phyloP scores from a whole-genome alignment of 2,329 filamentous ascomycete genomes.

The Pseudocercospora crystallina region DNA sequence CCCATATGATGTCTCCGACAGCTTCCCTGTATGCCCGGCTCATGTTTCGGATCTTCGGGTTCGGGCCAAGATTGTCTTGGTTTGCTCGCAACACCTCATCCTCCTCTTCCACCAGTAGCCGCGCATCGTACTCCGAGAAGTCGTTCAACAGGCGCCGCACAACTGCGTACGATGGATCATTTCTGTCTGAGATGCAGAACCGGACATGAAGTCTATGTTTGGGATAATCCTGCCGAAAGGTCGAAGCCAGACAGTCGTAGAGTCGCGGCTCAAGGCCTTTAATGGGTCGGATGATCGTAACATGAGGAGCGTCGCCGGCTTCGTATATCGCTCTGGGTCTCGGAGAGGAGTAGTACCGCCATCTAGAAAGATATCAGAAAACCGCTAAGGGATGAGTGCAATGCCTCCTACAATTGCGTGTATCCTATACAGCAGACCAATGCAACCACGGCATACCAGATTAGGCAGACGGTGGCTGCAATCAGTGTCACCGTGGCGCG shows the following conservation, averaged over 20 bases:
- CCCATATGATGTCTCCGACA: constrained; percentile 85
- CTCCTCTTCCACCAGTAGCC: constrained; percentile 76
- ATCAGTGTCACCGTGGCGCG: constrained; percentile 25
- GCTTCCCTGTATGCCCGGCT: constrained; percentile 89
- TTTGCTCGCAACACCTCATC: constrained; percentile 66
- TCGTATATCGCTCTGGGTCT: constrained; percentile 26
- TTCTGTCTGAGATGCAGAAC: constrained; percentile 74
- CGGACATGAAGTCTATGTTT: constrained; percentile 71
- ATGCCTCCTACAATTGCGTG: constrained; percentile 54
- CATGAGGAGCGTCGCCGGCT: constrained; percentile 62
- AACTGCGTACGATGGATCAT: constrained; percentile 75
- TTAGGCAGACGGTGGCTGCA: constrained; percentile 29
- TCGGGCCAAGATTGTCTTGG: constrained; percentile 70
- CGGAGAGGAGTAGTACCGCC: constrained; percentile 52
- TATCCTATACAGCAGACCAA: constrained; percentile 60
- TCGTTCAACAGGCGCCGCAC: constrained; percentile 70
- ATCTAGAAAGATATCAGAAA: constrained; percentile 42
- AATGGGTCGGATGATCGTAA: constrained; percentile 89
- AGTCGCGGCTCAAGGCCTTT: constrained; percentile 88
- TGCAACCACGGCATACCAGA: constrained; percentile 49
- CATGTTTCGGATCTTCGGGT: constrained; percentile 98
- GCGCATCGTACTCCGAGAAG: constrained; percentile 69
- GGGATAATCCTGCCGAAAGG: constrained; percentile 81
- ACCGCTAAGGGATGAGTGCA: not conserved
- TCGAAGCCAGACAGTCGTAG: constrained; percentile 88